These are phyloP conservation scores for Cymbopogon citratus DNA, from an alignment of 176 grass and related monocot genomes.

Conservation along the genomic window DNA sequence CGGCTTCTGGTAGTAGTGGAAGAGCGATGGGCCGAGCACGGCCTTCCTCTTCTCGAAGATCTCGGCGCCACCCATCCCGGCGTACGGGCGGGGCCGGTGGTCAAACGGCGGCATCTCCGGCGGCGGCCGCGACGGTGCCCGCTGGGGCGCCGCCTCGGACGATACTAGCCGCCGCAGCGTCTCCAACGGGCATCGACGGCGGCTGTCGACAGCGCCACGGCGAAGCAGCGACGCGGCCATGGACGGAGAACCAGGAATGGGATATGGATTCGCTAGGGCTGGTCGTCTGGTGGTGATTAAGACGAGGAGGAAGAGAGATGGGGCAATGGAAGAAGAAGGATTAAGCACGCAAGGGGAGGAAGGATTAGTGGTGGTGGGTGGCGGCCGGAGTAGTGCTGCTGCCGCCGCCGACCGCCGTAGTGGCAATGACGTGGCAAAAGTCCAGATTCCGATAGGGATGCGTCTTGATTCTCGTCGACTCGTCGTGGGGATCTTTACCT, in stretches of 20 bases:
- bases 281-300: background rate
- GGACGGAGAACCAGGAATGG: background rate
- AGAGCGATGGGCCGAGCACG: slow-evolving; percentile 79
- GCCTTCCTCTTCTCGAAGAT: slow-evolving; percentile 72
- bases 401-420: background rate
- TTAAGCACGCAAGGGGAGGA: background rate
- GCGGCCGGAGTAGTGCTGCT: background rate
- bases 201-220: background rate
- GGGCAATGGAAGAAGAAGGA: background rate
- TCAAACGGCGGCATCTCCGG: slow-evolving; percentile 73
- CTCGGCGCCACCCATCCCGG: slow-evolving; percentile 52
- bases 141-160: slow-evolving; percentile 28
- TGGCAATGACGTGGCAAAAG: slow-evolving; percentile 36
- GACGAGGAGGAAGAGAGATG: background rate
- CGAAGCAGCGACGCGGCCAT: slow-evolving; percentile 41
- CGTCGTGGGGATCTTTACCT: background rate
- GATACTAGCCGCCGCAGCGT: slow-evolving; percentile 37
- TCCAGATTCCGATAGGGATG: slow-evolving; percentile 19
- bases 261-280: background rate
- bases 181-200: background rate
- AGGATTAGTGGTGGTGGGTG: background rate
- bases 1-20: slow-evolving; percentile 99
- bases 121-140: slow-evolving; percentile 1
- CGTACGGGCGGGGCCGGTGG: slow-evolving; percentile 58
- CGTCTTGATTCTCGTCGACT: background rate